Conservation (phyloP, 2,329 filamentous ascomycete genomes). For the Fusarium circinatum region DNA sequence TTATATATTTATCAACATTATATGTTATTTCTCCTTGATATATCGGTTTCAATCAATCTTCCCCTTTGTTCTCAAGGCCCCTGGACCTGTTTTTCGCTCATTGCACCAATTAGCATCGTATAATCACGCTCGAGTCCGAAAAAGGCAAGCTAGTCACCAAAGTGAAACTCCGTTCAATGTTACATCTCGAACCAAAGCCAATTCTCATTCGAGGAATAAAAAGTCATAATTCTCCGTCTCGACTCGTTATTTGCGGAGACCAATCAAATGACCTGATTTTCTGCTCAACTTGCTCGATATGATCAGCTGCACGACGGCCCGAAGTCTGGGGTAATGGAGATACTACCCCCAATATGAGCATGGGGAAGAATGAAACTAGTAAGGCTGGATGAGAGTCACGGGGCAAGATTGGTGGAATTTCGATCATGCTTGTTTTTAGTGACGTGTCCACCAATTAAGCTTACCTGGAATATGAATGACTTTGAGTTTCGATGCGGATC, state of each 20-base stretch:
- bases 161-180: constrained; percentile 34
- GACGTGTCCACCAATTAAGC: constrained; percentile 31
- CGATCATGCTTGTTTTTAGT: background rate
- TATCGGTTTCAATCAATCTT: background rate
- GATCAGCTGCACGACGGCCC: constrained; percentile 12
- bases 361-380: background rate
- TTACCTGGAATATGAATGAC: background rate
- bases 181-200: constrained; percentile 13
- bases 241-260: background rate
- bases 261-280: background rate
- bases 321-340: constrained; percentile 27
- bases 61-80: background rate
- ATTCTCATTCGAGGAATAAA: constrained; percentile 34
- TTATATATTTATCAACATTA: constrained; percentile 21
- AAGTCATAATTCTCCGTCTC: constrained; percentile 20
- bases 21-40: background rate
- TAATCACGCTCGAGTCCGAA: constrained; percentile 3
- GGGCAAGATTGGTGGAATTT: constrained; percentile 24
- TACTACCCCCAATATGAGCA: background rate
- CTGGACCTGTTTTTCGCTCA: background rate
- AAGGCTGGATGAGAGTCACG: background rate
- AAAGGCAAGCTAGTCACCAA: constrained; percentile 4
- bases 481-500: constrained; percentile 1
- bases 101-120: constrained; percentile 18
- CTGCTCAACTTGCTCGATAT: background rate